Evolutionary conservation across 148 eudicot species (phyloP).

Genomic region (Heliamphora exappendiculata): DNA sequence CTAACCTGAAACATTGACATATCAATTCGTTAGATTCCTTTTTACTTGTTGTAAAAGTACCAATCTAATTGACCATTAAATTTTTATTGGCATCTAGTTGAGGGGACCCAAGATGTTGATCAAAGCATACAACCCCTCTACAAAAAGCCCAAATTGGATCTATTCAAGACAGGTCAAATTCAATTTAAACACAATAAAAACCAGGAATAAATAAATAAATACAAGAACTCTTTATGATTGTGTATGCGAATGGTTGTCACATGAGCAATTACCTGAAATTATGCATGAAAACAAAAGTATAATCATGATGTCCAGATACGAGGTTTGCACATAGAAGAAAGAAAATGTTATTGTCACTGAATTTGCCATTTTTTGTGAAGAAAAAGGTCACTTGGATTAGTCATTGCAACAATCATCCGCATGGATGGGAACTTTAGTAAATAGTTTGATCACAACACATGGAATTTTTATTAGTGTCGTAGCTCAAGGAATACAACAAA

Average conservation of each 20-base stretch:
- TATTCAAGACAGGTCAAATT: neutral
- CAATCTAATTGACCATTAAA: neutral
- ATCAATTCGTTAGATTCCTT: neutral
- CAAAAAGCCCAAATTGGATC: no score
- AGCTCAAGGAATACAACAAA: neutral
- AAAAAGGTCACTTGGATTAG: no score
- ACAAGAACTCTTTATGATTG: neutral
- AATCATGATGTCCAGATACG: neutral
- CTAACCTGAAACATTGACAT: constrained; percentile 60
- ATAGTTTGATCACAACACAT: neutral
- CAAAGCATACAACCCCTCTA: no score
- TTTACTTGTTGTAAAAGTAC: neutral
- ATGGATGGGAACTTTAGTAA: no score
- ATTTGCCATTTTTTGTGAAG: no score
- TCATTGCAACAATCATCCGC: no score
- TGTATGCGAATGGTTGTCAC: neutral
- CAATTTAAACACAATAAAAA: neutral
- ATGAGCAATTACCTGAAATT: neutral
- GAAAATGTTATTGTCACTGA: no score
- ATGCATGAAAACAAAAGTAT: neutral
- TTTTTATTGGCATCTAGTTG: no score
- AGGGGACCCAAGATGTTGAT: no score
- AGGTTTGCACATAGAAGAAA: neutral
- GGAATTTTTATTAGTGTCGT: neutral
- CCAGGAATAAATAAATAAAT: neutral